A percentile compares a stretch with the other conserved stretches of the same genome.
These are phyloP conservation scores for Nigrospora sphaerica DNA, from an alignment of 2,329 filamentous ascomycete species.

Conservation along the genomic window DNA sequence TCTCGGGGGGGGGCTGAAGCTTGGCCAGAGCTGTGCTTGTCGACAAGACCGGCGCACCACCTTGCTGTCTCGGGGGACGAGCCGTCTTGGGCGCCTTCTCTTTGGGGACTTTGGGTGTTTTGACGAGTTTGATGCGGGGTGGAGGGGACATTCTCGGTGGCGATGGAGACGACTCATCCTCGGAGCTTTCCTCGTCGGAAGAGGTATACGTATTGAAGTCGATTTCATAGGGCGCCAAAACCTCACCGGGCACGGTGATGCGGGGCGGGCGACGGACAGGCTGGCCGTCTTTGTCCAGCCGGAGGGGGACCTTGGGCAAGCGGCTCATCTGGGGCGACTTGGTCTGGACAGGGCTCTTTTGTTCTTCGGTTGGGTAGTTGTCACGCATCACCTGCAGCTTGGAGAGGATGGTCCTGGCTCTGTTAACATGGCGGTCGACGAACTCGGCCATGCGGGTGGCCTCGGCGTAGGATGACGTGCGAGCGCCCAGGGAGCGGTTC, in stretches of 20 bases:
- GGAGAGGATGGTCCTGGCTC: slow-evolving; percentile 49
- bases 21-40: slow-evolving; percentile 30
- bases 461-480: slow-evolving; percentile 54
- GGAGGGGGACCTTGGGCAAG: slow-evolving; percentile 37
- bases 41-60: slow-evolving; percentile 30
- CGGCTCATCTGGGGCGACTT: slow-evolving; percentile 49
- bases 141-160: slow-evolving; percentile 26
- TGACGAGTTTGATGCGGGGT: slow-evolving; percentile 44
- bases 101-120: slow-evolving; percentile 38
- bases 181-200: slow-evolving; percentile 45
- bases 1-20: slow-evolving; percentile 51
- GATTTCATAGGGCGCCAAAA: slow-evolving; percentile 58
- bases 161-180: slow-evolving; percentile 38
- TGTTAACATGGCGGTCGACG: slow-evolving; percentile 53
- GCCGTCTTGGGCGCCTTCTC: slow-evolving; percentile 24
- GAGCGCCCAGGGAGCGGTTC: slow-evolving; percentile 45
- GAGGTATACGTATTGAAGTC: slow-evolving; percentile 53
- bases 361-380: slow-evolving; percentile 48
- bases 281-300: slow-evolving; percentile 35
- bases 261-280: slow-evolving; percentile 43
- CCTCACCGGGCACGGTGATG: slow-evolving; percentile 60
- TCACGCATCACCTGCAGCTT: slow-evolving; percentile 55
- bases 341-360: slow-evolving; percentile 41
- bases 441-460: slow-evolving; percentile 57
- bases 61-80: slow-evolving; percentile 18